Evolutionary conservation across 2,329 filamentous ascomycete genomes (phyloP), one percentile per base, ranked within the genome.

Genomic region (Hypoxylon rubiginosum): DNA sequence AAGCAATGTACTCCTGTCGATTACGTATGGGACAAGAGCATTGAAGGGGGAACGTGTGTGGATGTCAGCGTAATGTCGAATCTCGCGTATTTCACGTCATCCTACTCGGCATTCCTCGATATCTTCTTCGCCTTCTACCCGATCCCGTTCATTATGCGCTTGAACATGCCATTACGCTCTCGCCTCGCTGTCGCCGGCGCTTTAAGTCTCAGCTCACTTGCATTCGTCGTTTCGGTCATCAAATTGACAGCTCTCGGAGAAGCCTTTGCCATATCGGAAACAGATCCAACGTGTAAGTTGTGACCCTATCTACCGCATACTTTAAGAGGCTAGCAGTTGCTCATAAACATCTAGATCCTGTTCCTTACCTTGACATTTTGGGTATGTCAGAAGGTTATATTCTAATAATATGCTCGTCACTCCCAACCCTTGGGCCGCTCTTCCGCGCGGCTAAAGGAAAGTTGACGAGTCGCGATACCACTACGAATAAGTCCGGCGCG

Each of bases 111-210:
- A 3, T 72, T 73, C 28, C 74, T 77, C 45, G 75, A 77, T 61
- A 54, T 76, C 6, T 76, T 76, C 66, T 77, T 76, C 64, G 75
- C 75, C 6, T 62, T 77, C 5, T 77, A 76, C 50, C 75, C 75
- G 4, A 70, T 77, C 3, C 74, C 75, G 4, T 74, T 75, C 21
- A 62, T 77, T n/a, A 77, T 77, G 75, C 71, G 74, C 19, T 53
- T 76, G 13, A 75, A 75, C 49, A 77, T 77, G 74, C 72, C 73
- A 21, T 57, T 76, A 10, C 74, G 67, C 52, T 62, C 28, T 19
- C 73, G 75, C 21, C 36, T 77, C 5, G 67, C 71, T 1, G 72
- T 75, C 39, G 68, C 73, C 8, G 28, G 57, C 7, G 72, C 74
- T 15, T 55, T 77, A 26, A 72, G 74, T 45, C 63, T 77, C 3